Base-by-base conservation (phyloP, 2,329 filamentous ascomycete species). In the Epichloe bromicola region DNA sequence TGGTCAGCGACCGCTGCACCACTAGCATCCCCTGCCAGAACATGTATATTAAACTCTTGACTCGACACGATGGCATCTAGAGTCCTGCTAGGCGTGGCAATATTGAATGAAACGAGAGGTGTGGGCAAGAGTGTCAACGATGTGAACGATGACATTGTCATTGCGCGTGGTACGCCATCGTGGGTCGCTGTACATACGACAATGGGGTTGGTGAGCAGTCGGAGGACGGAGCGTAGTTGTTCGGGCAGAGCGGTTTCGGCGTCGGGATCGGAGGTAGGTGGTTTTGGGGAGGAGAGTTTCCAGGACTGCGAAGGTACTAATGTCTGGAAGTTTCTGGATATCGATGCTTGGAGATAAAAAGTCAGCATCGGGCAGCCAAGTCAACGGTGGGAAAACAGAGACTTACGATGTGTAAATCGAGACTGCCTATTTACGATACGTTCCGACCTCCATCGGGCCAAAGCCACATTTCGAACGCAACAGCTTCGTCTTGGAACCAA, bases 91-190 rank as follows among this genome's bases (percentile, higher is more conserved):
- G 78, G 78, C 30, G 73, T 69, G 23, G 71, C 70, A 46, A 81
- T 69, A 64, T 81, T 81, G 67, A 82, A 80, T 0, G 72, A 74
- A 6, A 82, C 63, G 11, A 76, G 65, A 1, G 77, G 76, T 26
- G 64, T 68, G 0, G 77, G 76, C n/a, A 60, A 56, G 17, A 80
- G 67, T 15, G 74, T 71, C 26, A 82, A 63, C 0, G 76, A 79
- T 2, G 77, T 77, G 55, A 82, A 74, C 2, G 76, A 80, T 6
- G 78, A 80, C 68, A 80, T 76, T 34, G 78, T 80, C 71, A 81
- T 77, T 46, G 72, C 78, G 34, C 72, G 69, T 5, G 71, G 60
- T 40, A 58, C 50, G 53, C 62, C 20, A 34, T 60, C 55, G 37
- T 67, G 62, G n/a, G 66, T 61, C 20, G 74, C 65, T 20, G 76